Evolutionary conservation across 495 filamentous ascomycete genomes (phyloP).

Genomic region (Tuber brumale): DNA sequence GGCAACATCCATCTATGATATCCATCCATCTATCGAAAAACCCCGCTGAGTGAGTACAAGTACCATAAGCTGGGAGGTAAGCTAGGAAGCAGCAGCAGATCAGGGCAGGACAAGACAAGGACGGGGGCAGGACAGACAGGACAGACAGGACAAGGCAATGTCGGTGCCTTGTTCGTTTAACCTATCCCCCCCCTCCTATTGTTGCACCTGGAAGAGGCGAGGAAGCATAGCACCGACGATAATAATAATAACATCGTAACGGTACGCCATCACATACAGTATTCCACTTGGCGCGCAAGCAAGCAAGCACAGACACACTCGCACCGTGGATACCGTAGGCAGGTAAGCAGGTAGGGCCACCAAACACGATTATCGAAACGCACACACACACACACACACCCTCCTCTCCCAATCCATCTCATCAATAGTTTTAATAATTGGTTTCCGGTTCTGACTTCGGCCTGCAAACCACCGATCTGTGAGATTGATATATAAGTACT

Average conservation of each 20-base stretch:
- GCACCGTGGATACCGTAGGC: background rate
- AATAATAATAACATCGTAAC: background rate
- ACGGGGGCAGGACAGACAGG: too few species aligned
- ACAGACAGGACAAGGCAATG: background rate
- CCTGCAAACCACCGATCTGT: background rate
- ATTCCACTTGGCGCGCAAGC: background rate
- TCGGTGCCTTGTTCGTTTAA: background rate
- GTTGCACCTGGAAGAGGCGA: background rate
- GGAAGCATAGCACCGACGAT: background rate
- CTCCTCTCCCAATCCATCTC: background rate
- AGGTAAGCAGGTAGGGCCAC: background rate
- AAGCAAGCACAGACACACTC: background rate
- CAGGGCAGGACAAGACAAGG: background rate
- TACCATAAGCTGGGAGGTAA: background rate
- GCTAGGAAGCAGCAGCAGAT: background rate
- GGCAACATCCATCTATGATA: background rate
- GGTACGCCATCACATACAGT: background rate
- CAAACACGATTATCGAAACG: background rate
- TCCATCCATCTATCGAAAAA: background rate
- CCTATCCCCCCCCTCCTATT: background rate
- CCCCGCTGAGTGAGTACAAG: background rate
- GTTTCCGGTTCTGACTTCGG: background rate
- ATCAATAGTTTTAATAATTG: background rate
- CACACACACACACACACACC: too few species aligned
- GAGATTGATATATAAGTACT: constrained; percentile 2